phyloP scores from a whole-genome alignment of 106 monocot genomes.

The Platanthera guangdongensis region DNA sequence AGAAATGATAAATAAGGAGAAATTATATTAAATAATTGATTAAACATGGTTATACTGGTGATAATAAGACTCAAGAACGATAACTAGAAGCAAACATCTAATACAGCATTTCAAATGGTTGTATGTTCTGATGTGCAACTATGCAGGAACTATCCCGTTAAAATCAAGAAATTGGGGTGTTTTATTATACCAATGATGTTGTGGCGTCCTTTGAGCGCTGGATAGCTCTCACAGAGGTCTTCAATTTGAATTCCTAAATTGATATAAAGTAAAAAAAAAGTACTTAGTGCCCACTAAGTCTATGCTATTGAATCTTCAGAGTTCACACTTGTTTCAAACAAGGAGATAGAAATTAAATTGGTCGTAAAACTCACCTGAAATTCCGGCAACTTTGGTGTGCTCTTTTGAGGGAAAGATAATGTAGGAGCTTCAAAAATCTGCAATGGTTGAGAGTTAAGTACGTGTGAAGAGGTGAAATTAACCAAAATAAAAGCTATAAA shows the following conservation, averaged over 20 bases:
- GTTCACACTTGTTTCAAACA: neutral
- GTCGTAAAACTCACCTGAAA: conserved; percentile 36
- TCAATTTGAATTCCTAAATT: conserved; percentile 55
- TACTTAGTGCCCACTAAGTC: neutral
- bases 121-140: neutral
- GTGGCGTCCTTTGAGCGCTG: conserved; percentile 13
- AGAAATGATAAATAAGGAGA: neutral
- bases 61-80: too few species aligned
- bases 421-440: conserved; percentile 68
- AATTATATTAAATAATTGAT: neutral
- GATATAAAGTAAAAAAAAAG: neutral
- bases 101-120: neutral
- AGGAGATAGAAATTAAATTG: neutral
- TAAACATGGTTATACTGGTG: neutral
- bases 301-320: neutral
- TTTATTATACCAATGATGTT: conserved; percentile 16
- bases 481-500: neutral
- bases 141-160: neutral
- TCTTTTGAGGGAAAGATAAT: conserved; percentile 42
- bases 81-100: neutral
- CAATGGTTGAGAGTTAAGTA: neutral
- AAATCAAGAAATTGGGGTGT: neutral
- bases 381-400: conserved; percentile 31
- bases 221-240: conserved; percentile 43
- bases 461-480: neutral